Evolutionary conservation across 2,329 filamentous ascomycete species (phyloP), one percentile per base, ranked within the genome.

Genomic region (Trichoderma aggressivum): DNA sequence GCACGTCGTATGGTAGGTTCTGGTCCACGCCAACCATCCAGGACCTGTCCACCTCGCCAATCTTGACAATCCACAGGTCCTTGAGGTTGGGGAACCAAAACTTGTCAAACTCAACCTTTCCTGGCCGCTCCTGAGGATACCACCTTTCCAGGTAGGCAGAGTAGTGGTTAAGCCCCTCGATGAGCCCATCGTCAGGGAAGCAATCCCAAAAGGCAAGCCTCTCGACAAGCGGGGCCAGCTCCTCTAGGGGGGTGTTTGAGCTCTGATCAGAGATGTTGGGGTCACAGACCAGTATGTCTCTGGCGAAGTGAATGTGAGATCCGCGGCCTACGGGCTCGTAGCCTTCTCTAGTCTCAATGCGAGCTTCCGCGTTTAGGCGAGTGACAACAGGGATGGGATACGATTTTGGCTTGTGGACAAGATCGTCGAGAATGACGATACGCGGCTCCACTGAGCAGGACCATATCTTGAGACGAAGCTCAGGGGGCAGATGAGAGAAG

Each of bases 191-290:
- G 70, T 82, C 81, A 1, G 80, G 80, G 70, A 80, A 80, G 72
- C 81, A 82, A 72, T 82, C 81, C 81, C 81, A 82, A 60, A 81
- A 82, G 12, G 79, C 80, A 36, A 82, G 74, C 53, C 79, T 77
- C 71, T 78, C 77, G 69, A 81, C 76, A 30, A 76, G 76, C 21
- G 78, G 77, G 1, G 79, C 80, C 36, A 82, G 74, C 16, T 76
- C 73, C 58, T 82, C 80, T 26, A 82, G 74, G 21, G 77, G 77
- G 53, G 77, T 74, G 43, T 80, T 77, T 50, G 76, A 74, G 30
- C 74, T 76, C 67, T 79, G 75, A 36, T 82, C 79, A 21, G 78
- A 76, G 64, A 82, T 79, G 70, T 75, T 79, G 70, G 79, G 76
- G 72, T 82, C 81, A 73, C 81, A 82, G 65, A 82, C 78, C 50